Base-by-base conservation (phyloP, 805 yeast species). In the Clavispora carvajalis region DNA sequence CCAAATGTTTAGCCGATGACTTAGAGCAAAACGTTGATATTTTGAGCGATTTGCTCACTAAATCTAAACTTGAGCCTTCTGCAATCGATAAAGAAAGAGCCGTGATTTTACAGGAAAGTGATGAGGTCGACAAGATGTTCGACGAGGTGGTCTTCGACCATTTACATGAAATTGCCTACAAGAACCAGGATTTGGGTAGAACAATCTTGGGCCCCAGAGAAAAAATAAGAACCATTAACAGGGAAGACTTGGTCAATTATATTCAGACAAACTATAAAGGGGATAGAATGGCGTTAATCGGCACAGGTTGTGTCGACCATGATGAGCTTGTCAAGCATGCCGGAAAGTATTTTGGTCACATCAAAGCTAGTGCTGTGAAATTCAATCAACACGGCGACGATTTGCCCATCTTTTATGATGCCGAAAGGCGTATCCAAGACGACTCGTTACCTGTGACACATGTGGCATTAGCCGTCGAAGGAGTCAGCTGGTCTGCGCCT, bases 121-220 rank as follows among this genome's bases (percentile, higher is more conserved):
- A 93, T 65, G 98, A 93, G 65, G 97, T 93, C 43, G 98, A 91
- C 64, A 91, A 90, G 69, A 89, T 88, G 95, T 87, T 88, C 60
- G 99, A 93, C 62, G 99, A 93, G 64, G 98, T 93, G 26, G 95
- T 93, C 8, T 93, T 93, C 62, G 99, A 93, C 65, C 95, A 95
- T 63, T 69, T 93, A 40, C 99, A 93, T 66, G 89, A 95, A 35
- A 87, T 89, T 24, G 89, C 95, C 8, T 93, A 79, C 70, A 85
- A 79, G 61, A 82, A 78, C 52, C 98, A 95, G 64, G 95, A 96
- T 36, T 73, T 93, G 46, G 99, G 99, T 21, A 82, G 97, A 67
- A 95, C 99, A 7, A 93, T 93, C 43, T 70, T 93, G 45, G 99
- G 99, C 0, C 98, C 99, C 15, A 76, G 89, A 45, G 85, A 85